Base-by-base conservation (phyloP, 768 basidiomycete genomes). In the Leccinum rimulosum region DNA sequence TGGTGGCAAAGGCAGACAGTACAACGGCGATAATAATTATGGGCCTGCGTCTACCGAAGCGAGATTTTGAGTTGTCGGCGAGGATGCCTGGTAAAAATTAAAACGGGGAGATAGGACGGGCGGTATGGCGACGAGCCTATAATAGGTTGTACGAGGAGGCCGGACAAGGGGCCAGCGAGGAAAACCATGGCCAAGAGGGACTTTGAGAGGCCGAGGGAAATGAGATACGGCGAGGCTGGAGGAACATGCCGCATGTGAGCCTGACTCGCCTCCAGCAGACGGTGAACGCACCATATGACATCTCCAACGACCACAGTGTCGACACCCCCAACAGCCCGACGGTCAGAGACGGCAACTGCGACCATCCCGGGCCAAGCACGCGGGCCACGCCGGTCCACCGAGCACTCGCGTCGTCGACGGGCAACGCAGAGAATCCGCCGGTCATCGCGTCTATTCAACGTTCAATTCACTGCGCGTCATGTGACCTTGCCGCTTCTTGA, bases 251-350 rank as follows among this genome's bases (percentile, higher is more conserved):
- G 12, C 33, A 45, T 47, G 62, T 63, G 14, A 11, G 50, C n/a
- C 19, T 14, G 15, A 9, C 9, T 54, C 6, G 22, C 25, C 19
- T 48, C 14, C 33, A 40, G 12, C 2, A 8, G 33, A 19, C 35
- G n/a, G 43, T 2, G 11, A 11, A 52, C 11, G 52, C 66, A 66
- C 91, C 93, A 61, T 96, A 95, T 0, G 91, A 88, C 92, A 97
- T 95, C 68, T 97, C 95, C 12, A 96, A 88, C 1, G 89, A 89
- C 95, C 95, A 97, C 50, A 96, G 84, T 60, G 93, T 84, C 70
- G 93, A 91, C 1, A 95, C 86, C 6, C 95, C 95, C 3, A 93
- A 73, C 54, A 95, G 75, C 1, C 91, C 89, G 7, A 94, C 67
- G 0, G 93, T 95, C 40, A 96, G 73, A 3, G 81, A 78, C 1